Conservation (phyloP, 306 rosid species). For the Castanea sativa region DNA sequence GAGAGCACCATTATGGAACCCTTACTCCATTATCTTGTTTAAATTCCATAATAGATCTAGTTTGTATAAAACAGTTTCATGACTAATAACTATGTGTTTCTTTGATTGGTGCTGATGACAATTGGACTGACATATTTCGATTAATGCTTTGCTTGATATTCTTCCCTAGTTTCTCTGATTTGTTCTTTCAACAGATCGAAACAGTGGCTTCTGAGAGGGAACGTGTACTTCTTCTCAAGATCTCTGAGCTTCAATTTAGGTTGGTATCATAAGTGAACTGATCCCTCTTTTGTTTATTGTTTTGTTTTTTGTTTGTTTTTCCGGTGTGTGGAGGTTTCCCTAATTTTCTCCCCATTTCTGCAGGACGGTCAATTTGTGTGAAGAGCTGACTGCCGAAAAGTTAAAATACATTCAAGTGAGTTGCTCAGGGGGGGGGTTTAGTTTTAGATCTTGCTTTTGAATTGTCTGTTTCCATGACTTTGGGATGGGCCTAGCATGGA, state of each 20-base stretch:
- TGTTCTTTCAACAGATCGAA: constrained; percentile 52
- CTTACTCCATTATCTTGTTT: not conserved
- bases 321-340: not conserved
- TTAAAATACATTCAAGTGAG: constrained; percentile 74
- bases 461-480: not conserved
- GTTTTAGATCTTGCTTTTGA: not conserved
- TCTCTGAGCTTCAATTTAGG: constrained; percentile 92
- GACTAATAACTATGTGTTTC: not conserved
- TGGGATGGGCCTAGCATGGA: not conserved
- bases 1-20: not conserved
- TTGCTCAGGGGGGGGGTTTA: constrained; percentile 4
- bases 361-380: constrained; percentile 77
- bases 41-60: not conserved
- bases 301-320: not conserved
- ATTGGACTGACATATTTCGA: not conserved
- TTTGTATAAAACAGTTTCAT: not conserved
- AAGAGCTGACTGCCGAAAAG: constrained; percentile 80
- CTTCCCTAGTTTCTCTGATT: constrained; percentile 5
- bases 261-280: constrained; percentile 30
- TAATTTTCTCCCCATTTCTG: constrained; percentile 3
- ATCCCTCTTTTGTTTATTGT: constrained; percentile 17
- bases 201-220: constrained; percentile 74
- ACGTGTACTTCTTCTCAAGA: constrained; percentile 49
- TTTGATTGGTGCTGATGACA: constrained; percentile 8
- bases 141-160: constrained; percentile 6